Evolutionary conservation across 2,329 filamentous ascomycete species (phyloP), one percentile per base, ranked within the genome.

Genomic region (Venturia aucupariae): DNA sequence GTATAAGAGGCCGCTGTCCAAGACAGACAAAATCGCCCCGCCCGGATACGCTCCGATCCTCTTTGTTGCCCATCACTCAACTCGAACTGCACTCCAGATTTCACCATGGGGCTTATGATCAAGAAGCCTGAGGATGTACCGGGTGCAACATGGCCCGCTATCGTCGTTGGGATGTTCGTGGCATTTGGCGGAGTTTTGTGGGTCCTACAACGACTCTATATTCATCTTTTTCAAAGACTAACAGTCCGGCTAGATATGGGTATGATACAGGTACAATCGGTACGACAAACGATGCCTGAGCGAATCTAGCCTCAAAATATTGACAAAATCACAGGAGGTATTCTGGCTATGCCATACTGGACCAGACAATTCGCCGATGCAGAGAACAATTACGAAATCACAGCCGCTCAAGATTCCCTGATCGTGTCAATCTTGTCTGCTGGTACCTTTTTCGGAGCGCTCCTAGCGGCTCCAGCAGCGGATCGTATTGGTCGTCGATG

Each of bases 401-500:
- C 76, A 3, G 68, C 88, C n/a, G 76, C 79, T 30, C 80, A 93
- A 73, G 84, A 86, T 57, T 87, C 90, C 27, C 79, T 89, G 67
- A 88, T 92, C 66, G 90, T 94, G 62, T 89, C 90, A 19, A 92
- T 95, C 68, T 81, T 95, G 54, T 93, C 90, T 66, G 89, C 87
- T 54, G 90, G 90, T 60, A 94, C 90, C 38, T 86, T 90, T 68
- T 77, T 90, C 64, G 90, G 90, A 51, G 82, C 90, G 39, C 79
- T 94, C 17, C 27, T 57, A 35, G 51, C 27, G 15, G 89, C 89
- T 15, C 89, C 88, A 1, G 74, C 85, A 6, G 90, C 86, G 62
- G 90, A 95, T 73, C 76, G 79, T 39, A 75, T 89, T 60, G 90
- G 90, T 65, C 87, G 89, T 69, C 86, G 90, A 62, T 78, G 83